Conservation (phyloP, 495 filamentous ascomycete species). For the Xanthoparmelia taractica region DNA sequence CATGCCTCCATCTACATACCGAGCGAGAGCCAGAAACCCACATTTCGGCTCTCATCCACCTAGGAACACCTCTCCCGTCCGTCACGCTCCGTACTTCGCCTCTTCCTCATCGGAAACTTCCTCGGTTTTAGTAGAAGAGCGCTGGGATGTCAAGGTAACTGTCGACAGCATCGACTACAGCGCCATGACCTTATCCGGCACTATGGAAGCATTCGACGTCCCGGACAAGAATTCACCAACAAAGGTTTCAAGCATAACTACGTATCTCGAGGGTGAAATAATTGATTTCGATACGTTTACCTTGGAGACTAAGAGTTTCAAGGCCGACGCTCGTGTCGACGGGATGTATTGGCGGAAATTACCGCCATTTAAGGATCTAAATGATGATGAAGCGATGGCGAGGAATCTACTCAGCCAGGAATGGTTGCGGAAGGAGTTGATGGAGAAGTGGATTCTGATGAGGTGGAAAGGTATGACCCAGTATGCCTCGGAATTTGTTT, state of each 20-base stretch:
- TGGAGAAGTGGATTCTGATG: conserved; percentile 62
- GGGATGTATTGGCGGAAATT: conserved; percentile 66
- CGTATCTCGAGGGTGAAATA: conserved; percentile 70
- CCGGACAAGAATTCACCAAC: conserved; percentile 48
- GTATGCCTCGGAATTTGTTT: not conserved
- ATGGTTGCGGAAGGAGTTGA: conserved; percentile 47
- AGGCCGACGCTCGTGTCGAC: conserved; percentile 52
- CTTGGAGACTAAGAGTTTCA: conserved; percentile 61
- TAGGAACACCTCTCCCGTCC: conserved; percentile 11
- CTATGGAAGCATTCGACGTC: conserved; percentile 76
- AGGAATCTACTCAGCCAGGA: conserved; percentile 50
- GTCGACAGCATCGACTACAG: conserved; percentile 60
- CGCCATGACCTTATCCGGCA: conserved; percentile 60
- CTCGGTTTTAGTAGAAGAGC: conserved; percentile 42
- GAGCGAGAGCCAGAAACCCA: conserved; percentile 18
- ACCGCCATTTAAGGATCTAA: conserved; percentile 53
- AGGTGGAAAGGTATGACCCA: conserved; percentile 59
- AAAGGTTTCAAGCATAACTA: conserved; percentile 57
- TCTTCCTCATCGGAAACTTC: conserved; percentile 29
- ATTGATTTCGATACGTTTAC: conserved; percentile 64
- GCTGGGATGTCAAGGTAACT: conserved; percentile 67
- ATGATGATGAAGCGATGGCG: conserved; percentile 48
- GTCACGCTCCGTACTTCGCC: conserved; percentile 1
- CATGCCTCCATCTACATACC: conserved; percentile 26
- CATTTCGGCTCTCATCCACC: conserved; percentile 20